Percentiles rank a stretch among this genome's conserved stretches.
phyloP scores from a whole-genome alignment of 495 filamentous ascomycete species.

The Penicillium crystallinum region DNA sequence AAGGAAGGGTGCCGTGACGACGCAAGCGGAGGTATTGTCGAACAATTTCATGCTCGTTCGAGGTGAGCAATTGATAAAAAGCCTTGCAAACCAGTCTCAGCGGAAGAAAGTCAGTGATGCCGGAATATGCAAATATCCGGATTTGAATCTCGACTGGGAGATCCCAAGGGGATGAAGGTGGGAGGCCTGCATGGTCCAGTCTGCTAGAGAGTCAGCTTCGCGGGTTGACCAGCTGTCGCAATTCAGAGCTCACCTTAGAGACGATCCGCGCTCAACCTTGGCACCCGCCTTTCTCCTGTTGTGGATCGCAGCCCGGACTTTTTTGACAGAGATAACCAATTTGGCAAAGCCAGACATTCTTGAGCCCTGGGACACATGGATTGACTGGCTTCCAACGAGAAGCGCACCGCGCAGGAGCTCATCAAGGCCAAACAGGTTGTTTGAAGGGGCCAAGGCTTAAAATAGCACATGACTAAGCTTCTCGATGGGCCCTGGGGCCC shows the following conservation, averaged over 20 bases:
- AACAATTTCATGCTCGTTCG: constrained; percentile 38
- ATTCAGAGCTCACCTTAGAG: constrained; percentile 15
- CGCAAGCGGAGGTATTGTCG: constrained; percentile 41
- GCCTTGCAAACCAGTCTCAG: constrained; percentile 39
- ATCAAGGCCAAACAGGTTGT: neutral
- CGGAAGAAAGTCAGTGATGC: constrained; percentile 31
- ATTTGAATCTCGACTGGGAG: constrained; percentile 44
- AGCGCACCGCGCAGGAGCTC: constrained; percentile 1
- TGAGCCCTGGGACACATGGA: constrained; percentile 22
- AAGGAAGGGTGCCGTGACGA: constrained; percentile 44
- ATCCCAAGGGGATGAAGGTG: constrained; percentile 35
- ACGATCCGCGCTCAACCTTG: constrained; percentile 22
- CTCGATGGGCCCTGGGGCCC: neutral
- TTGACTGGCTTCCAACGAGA: constrained; percentile 26
- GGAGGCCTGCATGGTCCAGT: constrained; percentile 6
- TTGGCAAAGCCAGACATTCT: constrained; percentile 39
- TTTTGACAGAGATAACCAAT: constrained; percentile 29
- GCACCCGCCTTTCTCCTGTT: constrained; percentile 25
- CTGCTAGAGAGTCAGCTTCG: constrained; percentile 1
- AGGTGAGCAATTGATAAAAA: constrained; percentile 32
- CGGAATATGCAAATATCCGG: constrained; percentile 40
- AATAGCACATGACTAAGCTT: constrained; percentile 6
- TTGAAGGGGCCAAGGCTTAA: neutral
- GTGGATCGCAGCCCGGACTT: constrained; percentile 32
- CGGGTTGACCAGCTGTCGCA: neutral